phyloP scores from a whole-genome alignment of 2,329 filamentous ascomycete species.

The Colletotrichum noveboracense region DNA sequence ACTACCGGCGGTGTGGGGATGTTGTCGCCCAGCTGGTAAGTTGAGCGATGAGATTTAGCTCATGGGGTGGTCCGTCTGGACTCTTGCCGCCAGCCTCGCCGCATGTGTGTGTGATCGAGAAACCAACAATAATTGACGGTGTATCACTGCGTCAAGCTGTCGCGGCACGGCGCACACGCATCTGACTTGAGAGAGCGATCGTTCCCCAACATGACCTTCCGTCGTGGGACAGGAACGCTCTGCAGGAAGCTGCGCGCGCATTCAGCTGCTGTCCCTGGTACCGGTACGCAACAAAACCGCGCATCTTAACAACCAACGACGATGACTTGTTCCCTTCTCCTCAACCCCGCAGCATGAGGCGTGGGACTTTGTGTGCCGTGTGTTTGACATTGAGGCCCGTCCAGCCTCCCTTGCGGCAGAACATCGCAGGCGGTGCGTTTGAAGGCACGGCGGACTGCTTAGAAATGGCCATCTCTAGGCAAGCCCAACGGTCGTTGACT shows the following conservation, averaged over 20 bases:
- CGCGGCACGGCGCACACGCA: background rate
- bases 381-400: background rate
- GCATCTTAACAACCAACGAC: background rate
- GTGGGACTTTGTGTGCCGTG: background rate
- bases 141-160: background rate
- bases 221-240: background rate
- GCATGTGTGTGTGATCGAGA: background rate
- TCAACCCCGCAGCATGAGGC: conserved; percentile 4
- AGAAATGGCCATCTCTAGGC: background rate
- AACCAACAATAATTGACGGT: background rate
- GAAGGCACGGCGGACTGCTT: background rate
- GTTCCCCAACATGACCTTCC: background rate
- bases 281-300: background rate
- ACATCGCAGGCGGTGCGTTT: background rate
- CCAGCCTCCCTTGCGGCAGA: background rate
- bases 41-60: background rate
- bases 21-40: background rate
- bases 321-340: background rate
- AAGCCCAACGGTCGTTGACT: background rate
- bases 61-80: background rate
- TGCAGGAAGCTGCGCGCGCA: background rate
- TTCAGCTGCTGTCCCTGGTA: background rate
- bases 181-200: background rate
- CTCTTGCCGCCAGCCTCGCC: background rate
- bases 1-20: background rate